Base-by-base conservation (phyloP, 257 asterid species). In the Nemophila menziesii region DNA sequence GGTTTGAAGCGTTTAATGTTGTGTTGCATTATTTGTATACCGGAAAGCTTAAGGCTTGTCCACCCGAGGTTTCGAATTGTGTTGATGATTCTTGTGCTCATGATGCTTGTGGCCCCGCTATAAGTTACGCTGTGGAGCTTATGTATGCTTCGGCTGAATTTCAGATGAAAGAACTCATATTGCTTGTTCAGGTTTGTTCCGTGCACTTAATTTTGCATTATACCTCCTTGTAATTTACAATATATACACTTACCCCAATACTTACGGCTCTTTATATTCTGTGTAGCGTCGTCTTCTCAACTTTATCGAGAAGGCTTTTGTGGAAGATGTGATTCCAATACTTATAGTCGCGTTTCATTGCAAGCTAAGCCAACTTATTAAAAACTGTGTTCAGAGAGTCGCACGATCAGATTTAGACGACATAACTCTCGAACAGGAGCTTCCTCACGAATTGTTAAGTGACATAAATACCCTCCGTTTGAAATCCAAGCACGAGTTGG, bases 61-160 rank as follows among this genome's bases (percentile, higher is more conserved):
- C 87, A 3, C 55, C 72, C 0, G 86, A 82, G 69, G 92, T 82
- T 51, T 75, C 92, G 0, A 79, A 78, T 14, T 86, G 97, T 54
- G 83, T 86, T 16, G 97, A 86, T 46, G 71, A 66, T 16, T 63
- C 82, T 15, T 86, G 97, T 39, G 66, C 65, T 26, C 97, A 86
- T 43, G 82, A 71, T 42, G 93, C 92, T 4, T 86, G 97, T 38
- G 85, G 85, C 13, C 94, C 97, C 2, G 87, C 97, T 19, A 79
- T 86, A 44, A 62, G 40, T 43, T 86, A 63, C 36, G 84, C 85
- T 1, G 93, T 75, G 58, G 92, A 79, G 36, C 78, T 86, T 75
- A 82, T 86, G 87, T 79, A 82, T 60, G 87, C 93, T 53, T 82
- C 92, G 23, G 73, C 82, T 40, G 63, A 58, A 11, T 82, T 86